These are phyloP conservation scores for Leccinum subfulvum DNA, from an alignment of 1,284 basidiomycete species.

Conservation along the genomic window DNA sequence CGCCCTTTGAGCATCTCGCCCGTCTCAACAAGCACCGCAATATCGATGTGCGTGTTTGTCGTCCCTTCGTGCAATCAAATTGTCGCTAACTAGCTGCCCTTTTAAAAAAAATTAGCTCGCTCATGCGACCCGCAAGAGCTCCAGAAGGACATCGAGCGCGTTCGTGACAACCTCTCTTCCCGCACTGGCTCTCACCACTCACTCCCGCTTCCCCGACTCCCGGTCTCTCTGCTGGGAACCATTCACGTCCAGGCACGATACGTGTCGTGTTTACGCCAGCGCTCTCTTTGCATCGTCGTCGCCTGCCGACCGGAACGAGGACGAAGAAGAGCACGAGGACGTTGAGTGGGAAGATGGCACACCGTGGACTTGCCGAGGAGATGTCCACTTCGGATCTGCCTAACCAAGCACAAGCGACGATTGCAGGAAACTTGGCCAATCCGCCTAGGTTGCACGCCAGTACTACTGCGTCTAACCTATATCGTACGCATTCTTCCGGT, in stretches of 20 bases:
- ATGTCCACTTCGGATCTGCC: conserved; percentile 63
- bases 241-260: conserved; percentile 31
- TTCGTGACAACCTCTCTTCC: conserved; percentile 51
- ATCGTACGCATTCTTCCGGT: conserved; percentile 60
- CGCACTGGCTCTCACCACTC: conserved; percentile 41
- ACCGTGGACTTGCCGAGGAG: conserved; percentile 59
- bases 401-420: conserved; percentile 84
- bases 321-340: conserved; percentile 76
- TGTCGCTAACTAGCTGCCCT: background rate
- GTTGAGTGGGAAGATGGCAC: conserved; percentile 64
- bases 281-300: conserved; percentile 61
- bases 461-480: conserved; percentile 82
- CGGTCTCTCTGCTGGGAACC: conserved; percentile 26
- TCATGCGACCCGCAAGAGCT: conserved; percentile 71
- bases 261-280: conserved; percentile 60
- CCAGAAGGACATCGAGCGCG: conserved; percentile 51
- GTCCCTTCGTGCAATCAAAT: background rate
- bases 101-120: conserved; percentile 51
- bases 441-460: conserved; percentile 80
- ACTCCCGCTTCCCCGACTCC: conserved; percentile 48
- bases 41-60: conserved; percentile 73
- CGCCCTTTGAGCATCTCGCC: conserved; percentile 93
- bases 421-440: conserved; percentile 76
- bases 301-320: conserved; percentile 78
- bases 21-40: conserved; percentile 97